These are phyloP conservation scores for Cymbidium sinense DNA, from an alignment of 106 monocot species.

Conservation along the genomic window DNA sequence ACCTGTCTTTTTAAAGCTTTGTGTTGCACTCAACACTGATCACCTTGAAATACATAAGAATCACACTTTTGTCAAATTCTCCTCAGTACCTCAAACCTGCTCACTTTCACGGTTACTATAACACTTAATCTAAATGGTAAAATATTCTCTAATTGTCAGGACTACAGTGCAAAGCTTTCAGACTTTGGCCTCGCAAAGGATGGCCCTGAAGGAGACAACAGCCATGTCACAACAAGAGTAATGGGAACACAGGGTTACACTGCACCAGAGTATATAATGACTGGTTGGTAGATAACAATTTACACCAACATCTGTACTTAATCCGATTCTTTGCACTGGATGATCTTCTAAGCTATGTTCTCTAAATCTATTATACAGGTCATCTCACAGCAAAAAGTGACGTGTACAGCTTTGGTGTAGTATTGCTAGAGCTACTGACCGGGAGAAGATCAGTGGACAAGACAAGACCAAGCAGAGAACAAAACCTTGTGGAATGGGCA, in stretches of 20 bases:
- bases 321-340: too few relatives aligned
- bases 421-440: slow-evolving; percentile 57
- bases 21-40: too few relatives aligned
- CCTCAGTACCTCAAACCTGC: background rate
- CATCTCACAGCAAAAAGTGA: slow-evolving; percentile 74
- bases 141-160: slow-evolving; percentile 1
- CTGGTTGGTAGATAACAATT: slow-evolving; percentile 10
- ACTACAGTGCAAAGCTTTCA: slow-evolving; percentile 13
- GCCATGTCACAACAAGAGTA: slow-evolving; percentile 11
- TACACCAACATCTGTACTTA: background rate
- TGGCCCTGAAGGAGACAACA: slow-evolving; percentile 9
- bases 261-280: slow-evolving; percentile 13
- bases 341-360: too few relatives aligned
- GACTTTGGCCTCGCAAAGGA: slow-evolving; percentile 15
- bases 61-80: too few relatives aligned
- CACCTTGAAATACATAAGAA: too few relatives aligned
- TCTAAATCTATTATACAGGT: slow-evolving; percentile 17
- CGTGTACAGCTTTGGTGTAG: slow-evolving; percentile 81
- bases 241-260: slow-evolving; percentile 16
- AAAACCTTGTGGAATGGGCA: slow-evolving; percentile 73
- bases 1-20: too few relatives aligned
- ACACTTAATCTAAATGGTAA: background rate
- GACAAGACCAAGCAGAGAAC: slow-evolving; percentile 34
- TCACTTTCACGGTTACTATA: background rate
- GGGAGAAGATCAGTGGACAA: slow-evolving; percentile 55